Evolutionary conservation across 306 rosid species (phyloP).

Genomic region (Cyamopsis tetragonoloba): DNA sequence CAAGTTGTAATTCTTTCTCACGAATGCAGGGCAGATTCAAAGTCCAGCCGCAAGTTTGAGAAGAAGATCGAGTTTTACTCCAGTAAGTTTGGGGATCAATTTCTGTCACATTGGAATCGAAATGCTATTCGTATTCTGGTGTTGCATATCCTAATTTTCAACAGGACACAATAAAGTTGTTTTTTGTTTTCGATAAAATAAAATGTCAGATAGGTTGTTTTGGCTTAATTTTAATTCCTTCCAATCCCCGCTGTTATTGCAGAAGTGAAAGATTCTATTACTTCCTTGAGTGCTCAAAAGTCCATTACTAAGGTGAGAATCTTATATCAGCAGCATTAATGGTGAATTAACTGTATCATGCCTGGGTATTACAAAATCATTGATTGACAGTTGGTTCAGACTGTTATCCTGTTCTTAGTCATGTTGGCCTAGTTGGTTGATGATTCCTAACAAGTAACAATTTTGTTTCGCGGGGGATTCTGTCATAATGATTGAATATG

Average conservation of each 20-base stretch:
- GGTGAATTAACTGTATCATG: not conserved
- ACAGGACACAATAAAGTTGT: not conserved
- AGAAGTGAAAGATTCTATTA: conserved; percentile 60
- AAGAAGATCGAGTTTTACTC: conserved; percentile 47
- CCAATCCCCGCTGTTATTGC: conserved; percentile 29
- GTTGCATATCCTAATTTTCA: not conserved
- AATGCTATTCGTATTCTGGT: not conserved
- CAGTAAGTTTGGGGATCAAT: conserved; percentile 23
- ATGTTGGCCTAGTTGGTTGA: not conserved
- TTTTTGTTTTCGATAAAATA: not conserved
- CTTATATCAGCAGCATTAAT: not conserved
- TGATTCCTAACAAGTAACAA: not conserved
- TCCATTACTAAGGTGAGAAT: conserved; percentile 58
- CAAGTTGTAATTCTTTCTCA: not conserved
- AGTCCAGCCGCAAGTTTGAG: conserved; percentile 30
- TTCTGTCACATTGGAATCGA: not conserved
- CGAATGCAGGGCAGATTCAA: conserved; percentile 33
- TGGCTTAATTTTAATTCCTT: conserved; percentile 2
- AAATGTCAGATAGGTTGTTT: too few relatives aligned
- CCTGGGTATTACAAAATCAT: not conserved
- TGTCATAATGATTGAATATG: not conserved
- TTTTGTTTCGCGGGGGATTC: not conserved
- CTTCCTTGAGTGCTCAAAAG: conserved; percentile 63
- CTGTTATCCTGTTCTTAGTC: not conserved
- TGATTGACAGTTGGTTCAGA: not conserved